Percentiles rank a stretch among this genome's conserved stretches.
phyloP scores from a whole-genome alignment of 2,329 filamentous ascomycete species.

The Huntiella omanensis region DNA sequence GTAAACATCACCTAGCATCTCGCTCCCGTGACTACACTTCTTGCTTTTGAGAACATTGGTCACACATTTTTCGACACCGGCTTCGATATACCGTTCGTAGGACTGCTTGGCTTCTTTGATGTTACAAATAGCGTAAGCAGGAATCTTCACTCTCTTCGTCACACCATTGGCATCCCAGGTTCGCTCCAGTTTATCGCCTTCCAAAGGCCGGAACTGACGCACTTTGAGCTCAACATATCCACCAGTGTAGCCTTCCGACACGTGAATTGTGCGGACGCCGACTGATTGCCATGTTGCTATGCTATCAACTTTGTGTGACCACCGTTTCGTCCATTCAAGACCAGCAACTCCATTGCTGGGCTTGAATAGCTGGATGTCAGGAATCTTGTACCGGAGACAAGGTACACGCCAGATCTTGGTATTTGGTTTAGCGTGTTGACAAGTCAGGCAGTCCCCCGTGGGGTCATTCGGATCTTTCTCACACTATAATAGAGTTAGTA shows the following conservation, averaged over 20 bases:
- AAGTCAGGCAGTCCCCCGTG: conserved; percentile 31
- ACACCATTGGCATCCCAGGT: conserved; percentile 30
- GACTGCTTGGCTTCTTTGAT: conserved; percentile 29
- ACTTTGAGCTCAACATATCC: conserved; percentile 30
- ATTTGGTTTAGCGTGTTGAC: conserved; percentile 28
- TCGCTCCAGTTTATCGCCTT: conserved; percentile 34
- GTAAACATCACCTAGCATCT: conserved; percentile 32
- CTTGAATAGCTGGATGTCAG: conserved; percentile 38
- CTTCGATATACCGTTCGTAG: conserved; percentile 32
- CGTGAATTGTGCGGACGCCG: conserved; percentile 29
- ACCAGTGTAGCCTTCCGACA: conserved; percentile 36
- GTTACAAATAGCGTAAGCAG: conserved; percentile 37
- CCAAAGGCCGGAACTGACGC: conserved; percentile 33
- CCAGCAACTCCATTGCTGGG: conserved; percentile 35
- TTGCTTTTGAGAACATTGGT: conserved; percentile 18
- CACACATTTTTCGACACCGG: conserved; percentile 28
- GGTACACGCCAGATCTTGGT: conserved; percentile 34
- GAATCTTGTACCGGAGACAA: conserved; percentile 42
- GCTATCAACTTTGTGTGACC: conserved; percentile 35
- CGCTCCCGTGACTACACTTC: conserved; percentile 12
- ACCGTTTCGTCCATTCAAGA: conserved; percentile 39
- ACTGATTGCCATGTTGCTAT: conserved; percentile 36
- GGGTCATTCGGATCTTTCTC: conserved; percentile 29
- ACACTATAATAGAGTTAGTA: conserved; percentile 23
- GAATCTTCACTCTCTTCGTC: conserved; percentile 30